A percentile compares a stretch with the other conserved stretches of the same genome.
Evolutionary conservation across 257 asterid genomes (phyloP).

Genomic region (Striga asiatica): DNA sequence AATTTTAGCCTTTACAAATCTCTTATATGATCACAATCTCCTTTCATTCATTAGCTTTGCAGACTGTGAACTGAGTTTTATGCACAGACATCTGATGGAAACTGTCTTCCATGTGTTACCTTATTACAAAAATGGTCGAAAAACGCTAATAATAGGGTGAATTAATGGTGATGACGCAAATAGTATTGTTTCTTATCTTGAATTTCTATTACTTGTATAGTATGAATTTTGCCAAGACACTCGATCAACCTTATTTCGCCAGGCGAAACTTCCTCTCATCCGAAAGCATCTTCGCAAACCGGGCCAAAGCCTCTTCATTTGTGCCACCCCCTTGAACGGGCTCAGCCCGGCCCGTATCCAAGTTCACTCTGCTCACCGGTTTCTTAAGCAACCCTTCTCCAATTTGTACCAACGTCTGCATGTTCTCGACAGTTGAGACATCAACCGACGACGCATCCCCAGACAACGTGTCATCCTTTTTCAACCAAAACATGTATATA

Average conservation of each 20-base stretch:
- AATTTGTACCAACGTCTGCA: conserved; percentile 19
- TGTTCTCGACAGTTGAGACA: conserved; percentile 20
- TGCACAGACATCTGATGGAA: too few relatives aligned
- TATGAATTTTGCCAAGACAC: too few relatives aligned
- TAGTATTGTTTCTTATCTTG: too few relatives aligned
- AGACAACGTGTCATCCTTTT: conserved; percentile 24
- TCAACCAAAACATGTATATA: neutral
- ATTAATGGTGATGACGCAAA: too few relatives aligned
- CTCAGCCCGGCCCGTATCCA: conserved; percentile 30
- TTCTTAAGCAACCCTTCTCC: conserved; percentile 27
- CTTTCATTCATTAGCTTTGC: too few relatives aligned
- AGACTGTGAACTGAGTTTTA: too few relatives aligned
- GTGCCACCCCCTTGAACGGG: conserved; percentile 34
- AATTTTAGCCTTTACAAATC: too few relatives aligned
- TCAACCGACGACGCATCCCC: conserved; percentile 32
- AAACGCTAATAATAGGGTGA: too few relatives aligned
- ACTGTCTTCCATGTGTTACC: too few relatives aligned
- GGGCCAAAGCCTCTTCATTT: conserved; percentile 38
- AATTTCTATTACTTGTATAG: conserved; percentile 13
- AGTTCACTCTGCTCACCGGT: conserved; percentile 29
- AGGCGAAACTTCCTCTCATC: conserved; percentile 20
- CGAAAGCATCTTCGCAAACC: conserved; percentile 30
- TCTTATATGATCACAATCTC: too few relatives aligned
- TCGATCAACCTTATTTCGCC: too few relatives aligned
- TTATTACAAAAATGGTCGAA: too few relatives aligned